Evolutionary conservation across 805 yeast species (phyloP).

Genomic region (Dipodascopsis uninucleata): DNA sequence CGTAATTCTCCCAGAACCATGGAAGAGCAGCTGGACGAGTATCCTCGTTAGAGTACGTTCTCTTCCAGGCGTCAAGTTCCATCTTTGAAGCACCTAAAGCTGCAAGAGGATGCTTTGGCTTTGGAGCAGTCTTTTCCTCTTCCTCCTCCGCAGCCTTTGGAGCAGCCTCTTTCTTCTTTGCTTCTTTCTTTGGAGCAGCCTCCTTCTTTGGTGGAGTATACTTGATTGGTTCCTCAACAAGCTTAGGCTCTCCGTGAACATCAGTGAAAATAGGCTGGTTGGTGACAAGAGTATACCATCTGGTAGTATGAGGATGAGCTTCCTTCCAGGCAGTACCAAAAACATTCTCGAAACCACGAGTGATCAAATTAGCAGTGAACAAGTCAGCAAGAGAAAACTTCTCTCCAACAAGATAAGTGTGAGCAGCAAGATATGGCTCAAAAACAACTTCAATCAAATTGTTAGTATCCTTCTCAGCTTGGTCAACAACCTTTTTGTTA

Average conservation of each 20-base stretch:
- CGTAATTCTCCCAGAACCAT: constrained; percentile 96
- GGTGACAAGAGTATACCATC: constrained; percentile 66
- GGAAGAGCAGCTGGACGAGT: constrained; percentile 92
- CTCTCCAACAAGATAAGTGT: constrained; percentile 72
- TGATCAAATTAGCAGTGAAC: constrained; percentile 46
- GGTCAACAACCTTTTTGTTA: constrained; percentile 67
- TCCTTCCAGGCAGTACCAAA: constrained; percentile 66
- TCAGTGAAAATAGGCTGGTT: constrained; percentile 47
- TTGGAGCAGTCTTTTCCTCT: constrained; percentile 38
- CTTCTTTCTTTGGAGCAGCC: constrained; percentile 37
- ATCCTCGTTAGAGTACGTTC: constrained; percentile 94
- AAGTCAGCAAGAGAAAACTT: constrained; percentile 63
- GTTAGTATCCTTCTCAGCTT: constrained; percentile 41
- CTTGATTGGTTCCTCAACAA: constrained; percentile 64
- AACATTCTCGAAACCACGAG: constrained; percentile 55
- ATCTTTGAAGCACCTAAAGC: constrained; percentile 68
- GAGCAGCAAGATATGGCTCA: constrained; percentile 55
- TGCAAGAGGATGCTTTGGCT: constrained; percentile 89
- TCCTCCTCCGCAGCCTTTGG: constrained; percentile 39
- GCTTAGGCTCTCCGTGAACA: constrained; percentile 47
- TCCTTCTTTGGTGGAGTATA: constrained; percentile 73
- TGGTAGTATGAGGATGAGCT: constrained; percentile 55
- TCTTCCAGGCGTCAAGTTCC: constrained; percentile 89
- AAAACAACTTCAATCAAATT: constrained; percentile 33
- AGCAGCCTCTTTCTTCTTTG: constrained; percentile 29